Base-by-base conservation (phyloP, 345 rosid species). In the Gossypium mustelinum region DNA sequence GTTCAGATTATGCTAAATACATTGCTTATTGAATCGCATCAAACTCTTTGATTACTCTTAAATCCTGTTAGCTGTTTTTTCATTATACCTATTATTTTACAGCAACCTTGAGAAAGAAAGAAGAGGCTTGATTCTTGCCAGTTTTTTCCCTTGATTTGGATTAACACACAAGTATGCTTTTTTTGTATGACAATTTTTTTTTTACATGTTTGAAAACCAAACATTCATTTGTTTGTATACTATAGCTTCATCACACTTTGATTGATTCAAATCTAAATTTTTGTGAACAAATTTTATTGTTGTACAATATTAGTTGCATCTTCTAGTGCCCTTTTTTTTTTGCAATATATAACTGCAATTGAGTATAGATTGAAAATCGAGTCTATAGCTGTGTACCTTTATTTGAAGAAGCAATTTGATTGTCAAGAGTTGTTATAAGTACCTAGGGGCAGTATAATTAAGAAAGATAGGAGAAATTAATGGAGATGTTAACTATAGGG, bases 11-110 rank as follows among this genome's bases (percentile, higher is more conserved):
- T 92, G 93, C 84, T 96, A 51, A 96, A 96, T 65, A 92, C 97
- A 2, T 82, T 96, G 86, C 95, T 96, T 69, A 88, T 93, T 45
- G 94, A 96, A 88, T 96, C 98, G 81, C 98, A 91, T 82, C 97
- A 93, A 79, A 87, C 80, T 75, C 85, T 89, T 45, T 88, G 92
- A 82, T 52, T 64, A 72, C 57, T 41, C 47, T 29, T 66, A 55
- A 51, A 7, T 57, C 58, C 17, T 18, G 4, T 6, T 20, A 13
- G 43, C 10, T 60, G 29, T 55, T 9, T 4, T 5, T n/a, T 71
- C 24, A 39, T 47, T 34, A 74, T 73, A 60, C 12, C 16, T 27
- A 62, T 43, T 57, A 60, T 47, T 51, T 58, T 43, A 22, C 45
- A 66, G 57, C 63, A 18, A 43, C 55, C 64, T 59, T 58, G 74